Conservation (phyloP, 2,329 filamentous ascomycete genomes). For the Phialophora macrospora region DNA sequence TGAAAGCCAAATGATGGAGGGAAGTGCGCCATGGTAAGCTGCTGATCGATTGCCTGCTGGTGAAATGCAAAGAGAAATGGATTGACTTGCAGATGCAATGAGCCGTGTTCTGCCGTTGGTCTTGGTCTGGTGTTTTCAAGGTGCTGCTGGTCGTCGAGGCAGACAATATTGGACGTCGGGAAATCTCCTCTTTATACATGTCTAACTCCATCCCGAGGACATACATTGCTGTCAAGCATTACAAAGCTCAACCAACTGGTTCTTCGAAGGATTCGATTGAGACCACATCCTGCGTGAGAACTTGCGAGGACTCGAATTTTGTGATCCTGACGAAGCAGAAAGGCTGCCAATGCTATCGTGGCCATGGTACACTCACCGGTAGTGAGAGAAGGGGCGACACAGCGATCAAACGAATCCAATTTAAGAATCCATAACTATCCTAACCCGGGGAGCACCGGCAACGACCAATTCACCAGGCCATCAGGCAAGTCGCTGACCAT, state of each 20-base stretch:
- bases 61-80: neutral
- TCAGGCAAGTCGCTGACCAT: no score
- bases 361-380: neutral
- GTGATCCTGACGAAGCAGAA: neutral
- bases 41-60: neutral
- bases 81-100: no score
- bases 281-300: no score
- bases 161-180: neutral
- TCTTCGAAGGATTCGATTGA: no score
- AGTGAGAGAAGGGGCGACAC: neutral
- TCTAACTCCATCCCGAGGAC: neutral
- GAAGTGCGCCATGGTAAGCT: constrained; percentile 6
- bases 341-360: neutral
- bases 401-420: no score
- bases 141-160: neutral
- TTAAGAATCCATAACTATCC: no score
- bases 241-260: no score
- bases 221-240: no score
- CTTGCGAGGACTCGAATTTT: neutral
- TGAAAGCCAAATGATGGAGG: constrained; percentile 14
- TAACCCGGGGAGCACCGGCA: no score
- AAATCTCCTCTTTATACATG: neutral
- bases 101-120: neutral
- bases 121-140: neutral
- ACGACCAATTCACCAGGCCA: no score